Evolutionary conservation across 805 yeast species (phyloP).

Genomic region (Candida fluviatilis): DNA sequence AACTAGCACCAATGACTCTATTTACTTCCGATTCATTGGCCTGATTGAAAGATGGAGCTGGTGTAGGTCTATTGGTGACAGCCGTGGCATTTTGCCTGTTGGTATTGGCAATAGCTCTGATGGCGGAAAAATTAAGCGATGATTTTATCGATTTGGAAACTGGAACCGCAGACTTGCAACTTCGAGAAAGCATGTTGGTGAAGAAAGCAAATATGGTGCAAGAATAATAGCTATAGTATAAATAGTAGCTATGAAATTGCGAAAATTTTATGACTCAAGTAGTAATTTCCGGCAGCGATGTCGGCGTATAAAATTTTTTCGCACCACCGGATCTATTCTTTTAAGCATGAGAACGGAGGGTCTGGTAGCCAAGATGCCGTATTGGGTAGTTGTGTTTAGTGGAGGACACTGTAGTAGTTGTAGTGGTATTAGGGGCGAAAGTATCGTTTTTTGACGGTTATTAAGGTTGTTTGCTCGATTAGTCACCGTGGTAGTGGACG

Average conservation of each 20-base stretch:
- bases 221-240: neutral
- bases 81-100: slow-evolving; percentile 26
- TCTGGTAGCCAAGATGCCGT: no score
- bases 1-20: neutral
- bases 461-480: no score
- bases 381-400: no score
- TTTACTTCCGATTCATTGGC: slow-evolving; percentile 14
- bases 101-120: slow-evolving; percentile 28
- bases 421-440: no score
- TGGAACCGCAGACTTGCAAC: neutral
- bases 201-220: no score
- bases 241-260: neutral
- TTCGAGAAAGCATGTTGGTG: neutral
- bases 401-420: no score
- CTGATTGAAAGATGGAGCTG: slow-evolving; percentile 51
- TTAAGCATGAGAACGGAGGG: no score
- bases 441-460: no score
- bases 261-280: slow-evolving; percentile 1
- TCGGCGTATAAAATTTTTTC: slow-evolving; percentile 1
- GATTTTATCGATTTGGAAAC: neutral
- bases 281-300: neutral
- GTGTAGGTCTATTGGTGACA: slow-evolving; percentile 35
- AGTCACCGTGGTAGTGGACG: no score
- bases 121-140: neutral
- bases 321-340: slow-evolving; percentile 1